Conservation (phyloP, 73 alveolate species). For the Paramecium primaurelia region DNA sequence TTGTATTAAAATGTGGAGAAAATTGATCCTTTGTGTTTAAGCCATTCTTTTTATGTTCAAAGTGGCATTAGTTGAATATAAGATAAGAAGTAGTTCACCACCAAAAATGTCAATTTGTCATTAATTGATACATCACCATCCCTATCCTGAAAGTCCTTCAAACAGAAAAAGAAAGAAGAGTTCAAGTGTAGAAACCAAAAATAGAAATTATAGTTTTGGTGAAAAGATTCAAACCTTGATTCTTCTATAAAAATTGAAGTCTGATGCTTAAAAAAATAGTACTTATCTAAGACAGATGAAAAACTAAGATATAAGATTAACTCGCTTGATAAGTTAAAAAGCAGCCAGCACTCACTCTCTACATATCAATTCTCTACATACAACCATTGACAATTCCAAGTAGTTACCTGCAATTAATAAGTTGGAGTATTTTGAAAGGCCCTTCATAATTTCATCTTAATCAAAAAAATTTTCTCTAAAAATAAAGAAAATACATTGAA, state of each 20-base stretch:
- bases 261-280: neutral
- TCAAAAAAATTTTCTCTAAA: neutral
- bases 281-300: neutral
- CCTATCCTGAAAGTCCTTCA: neutral
- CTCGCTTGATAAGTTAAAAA: neutral
- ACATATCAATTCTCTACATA: neutral
- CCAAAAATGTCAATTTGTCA: neutral
- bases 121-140: neutral
- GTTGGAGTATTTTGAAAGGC: neutral
- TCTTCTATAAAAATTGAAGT: neutral
- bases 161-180: neutral
- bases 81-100: slow-evolving; percentile 3
- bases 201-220: neutral
- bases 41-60: neutral
- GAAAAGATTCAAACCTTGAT: neutral
- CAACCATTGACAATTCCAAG: neutral
- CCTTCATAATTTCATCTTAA: neutral
- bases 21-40: neutral
- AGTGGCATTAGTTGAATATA: neutral
- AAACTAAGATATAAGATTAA: neutral
- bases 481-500: neutral
- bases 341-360: neutral
- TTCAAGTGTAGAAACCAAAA: neutral
- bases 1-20: neutral
- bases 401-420: neutral